Base-by-base conservation (phyloP, 306 rosid genomes). In the Prunus persica region DNA sequence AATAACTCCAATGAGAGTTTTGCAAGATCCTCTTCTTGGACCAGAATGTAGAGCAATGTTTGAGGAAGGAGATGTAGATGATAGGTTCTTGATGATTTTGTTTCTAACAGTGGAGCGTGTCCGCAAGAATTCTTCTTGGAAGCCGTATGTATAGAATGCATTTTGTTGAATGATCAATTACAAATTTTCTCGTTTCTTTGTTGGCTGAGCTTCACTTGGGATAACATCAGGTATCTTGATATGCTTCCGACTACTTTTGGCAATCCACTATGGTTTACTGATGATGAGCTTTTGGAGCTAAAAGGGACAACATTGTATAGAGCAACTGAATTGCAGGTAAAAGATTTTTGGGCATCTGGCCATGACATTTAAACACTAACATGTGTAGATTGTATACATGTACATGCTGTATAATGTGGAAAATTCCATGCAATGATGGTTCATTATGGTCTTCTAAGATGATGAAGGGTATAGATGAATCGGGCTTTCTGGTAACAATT, bases 51-150 rank as follows among this genome's bases (percentile, higher is more conserved):
- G 92, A 73, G 91, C 90, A 74, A 83, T 90, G 97, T 89, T 88
- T 82, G 92, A 88, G 83, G 99, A 92, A 84, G 97, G 93, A 77
- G 97, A 92, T 73, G 97, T 92, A 24, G 99, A 95, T 84, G 99
- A 95, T 81, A 86, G 97, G 82, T 88, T 95, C 64, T 76, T 92
- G 81, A 88, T 92, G 86, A 91, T 87, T 83, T 67, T 95, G 77
- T 89, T 87, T 70, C 83, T 95, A 81, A 90, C 85, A 22, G 90
- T 95, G 85, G 99, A 95, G 88, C 87, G 85, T 50, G 82, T 92
- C 75, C 91, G 97, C 65, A 84, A 83, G 79, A 88, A 84, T 82
- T 90, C 97, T 88, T 86, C 88, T 60, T 95, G 99, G 99, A 95
- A 90, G 75, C 97, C 97, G 97, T 92, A 90, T 69, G 99, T 90